Evolutionary conservation across 352 stramenopile species (phyloP).

Genomic region (Globisporangium takayamanum): DNA sequence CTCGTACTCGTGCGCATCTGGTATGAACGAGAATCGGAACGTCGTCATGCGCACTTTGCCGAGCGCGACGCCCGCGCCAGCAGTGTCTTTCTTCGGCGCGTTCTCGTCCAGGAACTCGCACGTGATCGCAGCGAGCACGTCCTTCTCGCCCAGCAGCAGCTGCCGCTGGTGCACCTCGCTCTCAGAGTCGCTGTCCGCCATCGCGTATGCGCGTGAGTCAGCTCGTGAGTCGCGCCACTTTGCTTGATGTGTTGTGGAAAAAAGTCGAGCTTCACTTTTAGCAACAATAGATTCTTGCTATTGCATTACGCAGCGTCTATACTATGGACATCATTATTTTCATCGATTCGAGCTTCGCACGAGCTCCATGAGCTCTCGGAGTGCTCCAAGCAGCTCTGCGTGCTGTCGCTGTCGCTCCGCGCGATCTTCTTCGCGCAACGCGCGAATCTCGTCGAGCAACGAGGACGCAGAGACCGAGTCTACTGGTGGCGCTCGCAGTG

Average conservation of each 20-base stretch:
- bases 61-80: conserved; percentile 50
- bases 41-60: conserved; percentile 79
- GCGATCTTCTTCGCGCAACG: conserved; percentile 30
- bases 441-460: conserved; percentile 28
- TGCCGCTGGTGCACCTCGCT: conserved; percentile 23
- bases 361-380: conserved; percentile 33
- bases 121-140: conserved; percentile 68
- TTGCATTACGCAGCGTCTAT: neutral
- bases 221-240: too few species aligned
- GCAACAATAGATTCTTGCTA: neutral
- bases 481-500: neutral
- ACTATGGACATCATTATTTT: neutral
- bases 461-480: conserved; percentile 10
- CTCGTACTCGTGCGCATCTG: conserved; percentile 51
- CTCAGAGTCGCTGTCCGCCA: conserved; percentile 19
- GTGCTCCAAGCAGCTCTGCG: conserved; percentile 42
- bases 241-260: too few species aligned
- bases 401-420: conserved; percentile 48
- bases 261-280: neutral
- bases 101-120: conserved; percentile 70
- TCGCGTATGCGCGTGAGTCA: conserved; percentile 3
- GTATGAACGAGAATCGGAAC: conserved; percentile 79
- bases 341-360: conserved; percentile 10
- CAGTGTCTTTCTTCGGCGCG: conserved; percentile 48
- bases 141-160: conserved; percentile 65